Base-by-base conservation (phyloP, 495 filamentous ascomycete genomes). In the Amphirosellinia nigrospora region DNA sequence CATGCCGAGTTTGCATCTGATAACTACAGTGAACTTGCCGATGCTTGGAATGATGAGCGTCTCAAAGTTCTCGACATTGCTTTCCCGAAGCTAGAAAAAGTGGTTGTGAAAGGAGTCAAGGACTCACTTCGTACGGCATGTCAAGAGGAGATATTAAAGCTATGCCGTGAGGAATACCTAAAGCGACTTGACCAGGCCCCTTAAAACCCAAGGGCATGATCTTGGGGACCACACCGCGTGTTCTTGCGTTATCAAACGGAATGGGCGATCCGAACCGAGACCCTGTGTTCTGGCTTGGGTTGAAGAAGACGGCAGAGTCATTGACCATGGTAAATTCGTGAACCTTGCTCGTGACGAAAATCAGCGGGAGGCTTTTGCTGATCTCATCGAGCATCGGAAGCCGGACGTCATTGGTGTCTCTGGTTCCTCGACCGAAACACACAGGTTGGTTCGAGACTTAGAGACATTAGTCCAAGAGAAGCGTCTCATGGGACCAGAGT, bases 131-230 rank as follows among this genome's bases (percentile, higher is more conserved):
- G 93, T 70, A 93, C 91, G 13, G 93, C 94, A 70, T 98, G 96
- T 75, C 96, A 99, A 77, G 94, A 97, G 69, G 88, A 92, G 70
- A 87, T 99, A 56, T 89, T 93, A 39, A 91, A 89, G 66, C 86
- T 88, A 30, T 96, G 93, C 74, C 91, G 94, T 15, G 91, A 95
- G 66, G 89, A 92, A 59, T 99, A 93, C 78, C 90, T 89, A 26
- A 91, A 91, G 81, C 90, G 91, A 74, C 88, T 99, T 39, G 96
- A 99, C 77, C 96, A 99, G 80, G 94, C 96, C 15, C 95, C 96
- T 3, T 94, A 80, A 97, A 97, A 75, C 94, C 96, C 19, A 93
- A 93, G 79, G 95, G 94, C n/a, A 92, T 97, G 90, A 84, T 91
- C 13, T 82, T 96, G 46, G 96, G 96, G 19, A 97, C 95, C 19